Conservation (phyloP, 225 moss, liverwort and hornwort genomes). For the Straminergon stramineum region DNA sequence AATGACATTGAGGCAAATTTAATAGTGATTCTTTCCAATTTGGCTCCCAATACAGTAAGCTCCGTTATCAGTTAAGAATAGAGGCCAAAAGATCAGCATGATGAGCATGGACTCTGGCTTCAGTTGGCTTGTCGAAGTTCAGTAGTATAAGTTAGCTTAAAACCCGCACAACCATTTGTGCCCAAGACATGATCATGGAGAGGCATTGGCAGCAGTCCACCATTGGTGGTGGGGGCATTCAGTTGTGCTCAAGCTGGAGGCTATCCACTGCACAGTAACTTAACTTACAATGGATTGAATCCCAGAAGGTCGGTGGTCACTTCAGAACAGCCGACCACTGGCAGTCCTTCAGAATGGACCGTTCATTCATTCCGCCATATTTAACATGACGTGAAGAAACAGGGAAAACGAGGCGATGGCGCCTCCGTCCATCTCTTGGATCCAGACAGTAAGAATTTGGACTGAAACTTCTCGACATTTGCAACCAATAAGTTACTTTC, state of each 20-base stretch:
- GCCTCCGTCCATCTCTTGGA: too few species aligned
- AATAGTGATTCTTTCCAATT: too few species aligned
- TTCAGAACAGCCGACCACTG: neutral
- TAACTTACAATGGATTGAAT: neutral
- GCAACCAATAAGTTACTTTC: too few species aligned
- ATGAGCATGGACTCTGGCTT: too few species aligned
- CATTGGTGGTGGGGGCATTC: neutral
- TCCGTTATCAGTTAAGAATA: too few species aligned
- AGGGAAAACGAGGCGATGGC: too few species aligned
- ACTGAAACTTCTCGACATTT: too few species aligned
- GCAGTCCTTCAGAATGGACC: neutral
- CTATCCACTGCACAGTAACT: neutral
- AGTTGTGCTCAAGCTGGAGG: neutral
- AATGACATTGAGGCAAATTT: too few species aligned
- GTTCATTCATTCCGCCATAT: neutral
- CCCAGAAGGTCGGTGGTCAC: neutral
- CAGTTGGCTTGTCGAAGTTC: neutral
- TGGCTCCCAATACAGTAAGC: too few species aligned
- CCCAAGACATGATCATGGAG: neutral
- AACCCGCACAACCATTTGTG: neutral
- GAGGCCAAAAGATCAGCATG: too few species aligned
- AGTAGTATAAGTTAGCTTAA: too few species aligned
- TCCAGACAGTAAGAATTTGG: too few species aligned
- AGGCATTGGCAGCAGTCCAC: neutral
- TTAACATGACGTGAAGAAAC: neutral